Conservation (phyloP, 768 basidiomycete species). For the Suillus bovinus region DNA sequence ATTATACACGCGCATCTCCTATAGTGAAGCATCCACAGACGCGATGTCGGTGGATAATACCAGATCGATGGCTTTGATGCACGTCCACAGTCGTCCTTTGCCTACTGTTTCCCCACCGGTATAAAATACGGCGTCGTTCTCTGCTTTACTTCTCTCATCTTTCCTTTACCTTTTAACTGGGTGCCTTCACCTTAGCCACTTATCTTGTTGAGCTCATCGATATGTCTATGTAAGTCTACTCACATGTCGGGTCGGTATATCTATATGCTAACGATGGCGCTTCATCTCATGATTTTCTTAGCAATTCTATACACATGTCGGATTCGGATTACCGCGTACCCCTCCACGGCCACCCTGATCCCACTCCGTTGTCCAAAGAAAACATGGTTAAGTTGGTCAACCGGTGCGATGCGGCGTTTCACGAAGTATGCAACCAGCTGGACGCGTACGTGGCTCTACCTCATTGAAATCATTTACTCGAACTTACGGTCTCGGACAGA, state of each 20-base stretch:
- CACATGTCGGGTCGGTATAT: not conserved
- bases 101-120: no score
- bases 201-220: not conserved
- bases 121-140: not conserved
- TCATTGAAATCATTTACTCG: not conserved
- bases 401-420: no score
- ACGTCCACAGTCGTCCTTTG: not conserved
- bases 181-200: not conserved
- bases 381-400: not conserved
- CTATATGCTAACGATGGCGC: not conserved
- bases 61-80: not conserved
- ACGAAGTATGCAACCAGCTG: not conserved
- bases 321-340: not conserved
- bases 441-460: not conserved
- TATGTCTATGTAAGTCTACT: not conserved
- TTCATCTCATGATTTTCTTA: not conserved
- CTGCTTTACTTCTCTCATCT: not conserved
- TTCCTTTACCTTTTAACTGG: not conserved
- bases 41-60: not conserved
- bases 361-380: not conserved
- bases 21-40: not conserved
- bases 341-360: not conserved
- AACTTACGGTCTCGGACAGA: not conserved
- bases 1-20: not conserved
- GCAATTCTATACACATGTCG: not conserved